Evolutionary conservation across 257 asterid genomes (phyloP).

Genomic region (Solanum lycopersicoides): DNA sequence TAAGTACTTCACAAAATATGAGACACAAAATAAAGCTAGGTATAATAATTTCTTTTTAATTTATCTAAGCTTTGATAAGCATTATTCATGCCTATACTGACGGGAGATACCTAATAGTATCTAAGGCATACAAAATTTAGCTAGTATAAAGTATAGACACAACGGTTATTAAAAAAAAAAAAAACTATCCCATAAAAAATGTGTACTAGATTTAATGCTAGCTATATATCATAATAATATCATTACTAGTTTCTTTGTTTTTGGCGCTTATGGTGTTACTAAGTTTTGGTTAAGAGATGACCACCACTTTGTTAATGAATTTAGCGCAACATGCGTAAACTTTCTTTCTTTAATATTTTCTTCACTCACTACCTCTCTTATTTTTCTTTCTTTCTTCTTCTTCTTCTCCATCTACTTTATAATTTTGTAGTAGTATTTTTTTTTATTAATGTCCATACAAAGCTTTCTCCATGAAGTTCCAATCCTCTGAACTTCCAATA

Average conservation of each 20-base stretch:
- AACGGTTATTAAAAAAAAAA: neutral
- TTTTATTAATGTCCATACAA: neutral
- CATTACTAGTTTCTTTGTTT: neutral
- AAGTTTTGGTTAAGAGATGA: neutral
- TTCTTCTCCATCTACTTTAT: neutral
- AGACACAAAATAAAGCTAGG: neutral
- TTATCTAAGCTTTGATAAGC: neutral
- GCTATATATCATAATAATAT: neutral
- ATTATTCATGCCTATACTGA: neutral
- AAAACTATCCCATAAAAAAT: neutral
- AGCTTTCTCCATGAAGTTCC: constrained; percentile 37
- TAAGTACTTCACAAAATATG: neutral
- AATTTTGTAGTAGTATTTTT: neutral
- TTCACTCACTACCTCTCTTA: neutral
- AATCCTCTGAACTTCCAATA: constrained; percentile 32
- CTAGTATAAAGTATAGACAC: neutral
- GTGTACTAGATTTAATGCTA: neutral
- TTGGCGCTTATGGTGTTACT: neutral
- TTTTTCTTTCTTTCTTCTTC: neutral
- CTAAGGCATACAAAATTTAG: neutral
- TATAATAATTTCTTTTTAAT: neutral
- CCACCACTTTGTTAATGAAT: neutral
- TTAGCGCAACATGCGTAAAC: constrained; percentile 1
- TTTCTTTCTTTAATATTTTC: neutral
- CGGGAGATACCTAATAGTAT: neutral